A percentile compares a stretch with the other conserved stretches of the same genome.
phyloP scores from a whole-genome alignment of 1,284 basidiomycete species.

The Heimioporus retisporus region DNA sequence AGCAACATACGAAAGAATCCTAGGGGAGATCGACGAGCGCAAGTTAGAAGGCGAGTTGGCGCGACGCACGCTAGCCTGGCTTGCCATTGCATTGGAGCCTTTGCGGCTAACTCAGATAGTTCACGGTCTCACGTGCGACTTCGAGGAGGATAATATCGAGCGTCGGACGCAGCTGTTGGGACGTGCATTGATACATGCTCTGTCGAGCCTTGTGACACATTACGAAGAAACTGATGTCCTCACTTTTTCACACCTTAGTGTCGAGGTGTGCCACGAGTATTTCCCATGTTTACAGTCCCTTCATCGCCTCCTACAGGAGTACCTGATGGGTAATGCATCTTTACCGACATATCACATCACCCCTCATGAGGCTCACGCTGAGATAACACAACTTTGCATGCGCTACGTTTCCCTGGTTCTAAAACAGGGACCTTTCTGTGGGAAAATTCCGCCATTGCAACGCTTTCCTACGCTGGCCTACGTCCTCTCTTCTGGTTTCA shows the following conservation, averaged over 20 bases:
- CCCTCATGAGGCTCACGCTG: constrained; percentile 5
- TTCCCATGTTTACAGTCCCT: too few relatives aligned
- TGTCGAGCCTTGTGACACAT: constrained; percentile 14
- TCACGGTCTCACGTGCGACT: constrained; percentile 1
- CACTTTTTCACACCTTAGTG: constrained; percentile 3
- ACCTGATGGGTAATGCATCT: neutral
- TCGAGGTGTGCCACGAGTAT: constrained; percentile 1
- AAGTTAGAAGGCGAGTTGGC: constrained; percentile 5
- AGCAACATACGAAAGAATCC: constrained; percentile 1
- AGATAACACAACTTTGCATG: constrained; percentile 2
- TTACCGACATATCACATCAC: constrained; percentile 4
- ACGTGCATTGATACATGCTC: neutral
- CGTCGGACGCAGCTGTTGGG: neutral
- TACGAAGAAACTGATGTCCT: constrained; percentile 1
- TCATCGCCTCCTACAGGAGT: neutral
- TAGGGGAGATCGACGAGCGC: constrained; percentile 1
- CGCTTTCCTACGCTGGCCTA: constrained; percentile 5
- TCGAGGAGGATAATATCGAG: neutral
- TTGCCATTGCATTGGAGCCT: constrained; percentile 6
- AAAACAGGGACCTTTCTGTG: neutral
- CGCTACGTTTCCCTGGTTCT: neutral
- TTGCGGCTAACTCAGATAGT: constrained; percentile 4
- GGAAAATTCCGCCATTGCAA: neutral
- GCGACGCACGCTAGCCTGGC: constrained; percentile 6
- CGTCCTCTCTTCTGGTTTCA: constrained; percentile 5